Percentiles rank a stretch among this genome's conserved stretches.
Conservation (phyloP, 768 basidiomycete genomes). For the Boletus pseudo-olivaceus region DNA sequence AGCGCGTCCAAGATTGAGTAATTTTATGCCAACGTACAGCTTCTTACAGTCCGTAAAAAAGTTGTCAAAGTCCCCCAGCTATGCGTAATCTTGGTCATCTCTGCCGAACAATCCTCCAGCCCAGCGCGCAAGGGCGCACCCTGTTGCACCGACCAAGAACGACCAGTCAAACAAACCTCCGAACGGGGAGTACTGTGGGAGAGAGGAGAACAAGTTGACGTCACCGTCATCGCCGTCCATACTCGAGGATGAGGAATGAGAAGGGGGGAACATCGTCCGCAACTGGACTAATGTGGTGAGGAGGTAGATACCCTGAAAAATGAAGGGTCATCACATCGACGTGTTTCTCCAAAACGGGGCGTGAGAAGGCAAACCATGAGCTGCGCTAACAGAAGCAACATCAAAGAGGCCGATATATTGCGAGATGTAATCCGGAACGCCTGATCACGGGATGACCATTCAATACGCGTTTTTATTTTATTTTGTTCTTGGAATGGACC, state of each 20-base stretch:
- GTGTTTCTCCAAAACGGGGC: constrained; percentile 3
- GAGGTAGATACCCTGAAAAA: constrained; percentile 70
- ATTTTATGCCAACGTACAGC: constrained; percentile 5
- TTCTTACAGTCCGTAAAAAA: not conserved
- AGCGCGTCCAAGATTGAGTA: not conserved
- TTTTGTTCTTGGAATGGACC: not conserved
- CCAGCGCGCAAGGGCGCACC: constrained; percentile 53
- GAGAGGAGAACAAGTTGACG: constrained; percentile 62
- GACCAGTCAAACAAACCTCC: constrained; percentile 71
- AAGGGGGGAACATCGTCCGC: constrained; percentile 72
- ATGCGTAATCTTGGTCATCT: constrained; percentile 15
- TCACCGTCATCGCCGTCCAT: constrained; percentile 8
- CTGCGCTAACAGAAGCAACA: constrained; percentile 75
- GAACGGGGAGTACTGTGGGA: constrained; percentile 73
- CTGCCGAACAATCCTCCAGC: constrained; percentile 34
- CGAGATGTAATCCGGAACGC: constrained; percentile 61
- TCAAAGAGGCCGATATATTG: constrained; percentile 68
- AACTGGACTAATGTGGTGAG: constrained; percentile 81
- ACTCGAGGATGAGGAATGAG: constrained; percentile 23
- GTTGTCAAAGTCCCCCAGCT: not conserved
- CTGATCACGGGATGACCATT: constrained; percentile 30
- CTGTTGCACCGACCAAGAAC: constrained; percentile 58
- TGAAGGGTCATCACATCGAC: not conserved
- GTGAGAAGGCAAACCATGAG: constrained; percentile 58
- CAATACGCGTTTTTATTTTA: not conserved